Evolutionary conservation across 148 eudicot species (phyloP), one percentile per base, ranked within the genome.

Genomic region (Silene conica): DNA sequence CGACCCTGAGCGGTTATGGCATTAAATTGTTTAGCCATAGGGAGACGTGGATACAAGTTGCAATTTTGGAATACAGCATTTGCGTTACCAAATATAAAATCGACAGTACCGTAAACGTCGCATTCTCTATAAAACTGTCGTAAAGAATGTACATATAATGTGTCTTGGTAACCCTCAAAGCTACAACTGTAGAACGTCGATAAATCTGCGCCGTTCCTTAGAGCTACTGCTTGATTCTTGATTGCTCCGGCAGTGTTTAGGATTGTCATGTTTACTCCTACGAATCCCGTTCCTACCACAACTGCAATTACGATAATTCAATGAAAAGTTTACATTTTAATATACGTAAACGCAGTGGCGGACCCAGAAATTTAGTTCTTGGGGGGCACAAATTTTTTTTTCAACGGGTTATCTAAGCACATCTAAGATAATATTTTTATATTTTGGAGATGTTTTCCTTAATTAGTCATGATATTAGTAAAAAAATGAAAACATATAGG

Each of bases 91-190:
- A 93, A 93, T 41, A 93, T 89, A 77, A 90, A 93, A 58, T 93
- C 98, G 0, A 93, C 92, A 0, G 96, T 93, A 0, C 98, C 98
- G 64, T 89, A 90, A 3, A 93, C 78, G 69, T 93, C 94, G 19
- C 98, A 93, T 58, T 93, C 88, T 12, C 81, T 23, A 50, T 90
- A 93, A 61, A 89, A 93, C 66, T 93, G 98, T 3, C 98, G 38
- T 26, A 91, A 79, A 10, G 95, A 89, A 70, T 93, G 95, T 1
- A 72, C 83, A 71, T 93, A 93, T 22, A 93, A 63, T 1, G 98
- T 93, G 74, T 93, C 98, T 76, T 93, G 98, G 80, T 90, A 93
- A 0, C 76, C 98, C 68, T 93, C 96, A 43, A 93, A 92, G 69
- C 96, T 90, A 78, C 93, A 90, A 57, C 83, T 79, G 18, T 92